Base-by-base conservation (phyloP, 2,329 filamentous ascomycete genomes). In the Calycina herbarum region DNA sequence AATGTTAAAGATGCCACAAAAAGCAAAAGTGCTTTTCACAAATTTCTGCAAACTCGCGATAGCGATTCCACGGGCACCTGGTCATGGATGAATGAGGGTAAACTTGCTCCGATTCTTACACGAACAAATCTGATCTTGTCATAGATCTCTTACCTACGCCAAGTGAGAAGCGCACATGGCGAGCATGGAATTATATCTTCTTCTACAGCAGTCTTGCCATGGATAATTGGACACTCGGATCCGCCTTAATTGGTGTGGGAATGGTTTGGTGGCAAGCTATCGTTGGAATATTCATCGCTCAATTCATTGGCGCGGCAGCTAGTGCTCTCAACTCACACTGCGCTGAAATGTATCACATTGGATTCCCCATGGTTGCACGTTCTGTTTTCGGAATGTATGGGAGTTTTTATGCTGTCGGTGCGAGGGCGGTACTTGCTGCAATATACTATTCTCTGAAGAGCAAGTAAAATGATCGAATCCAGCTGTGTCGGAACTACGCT, bases 371-470 rank as follows among this genome's bases (percentile, higher is more conserved):
- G 0, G 72, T 75, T n/a, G 72, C 72, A 29, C 61, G 72, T 42
- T 71, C 69, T 58, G 77, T 80, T 42, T 83, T 82, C 66, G 81
- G 80, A 1, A 82, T 80, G 70, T 81, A 79, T 64, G 75, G 81
- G 48, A 77, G 78, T 75, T 77, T 76, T 59, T 76, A 77, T 64
- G 72, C 74, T 27, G 72, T 83, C 42, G 75, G 81, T 6, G 77
- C 79, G 27, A 76, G 81, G 58, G 76, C 78, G 4, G 75, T 81
- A 38, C 73, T 83, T 31, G 80, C 80, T 29, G 78, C 82, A 68
- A 82, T 83, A 71, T 83, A 82, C 88, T 88, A 89, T 67, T 85
- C 86, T 0, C 88, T 90, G 51, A 86, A 90, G 69, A 85, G 85
- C 66, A 85, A 85, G 73, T 87, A 27, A 29, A 27, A 17, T 13